phyloP scores from a whole-genome alignment of 768 basidiomycete genomes.

The Clathrus columnatus region DNA sequence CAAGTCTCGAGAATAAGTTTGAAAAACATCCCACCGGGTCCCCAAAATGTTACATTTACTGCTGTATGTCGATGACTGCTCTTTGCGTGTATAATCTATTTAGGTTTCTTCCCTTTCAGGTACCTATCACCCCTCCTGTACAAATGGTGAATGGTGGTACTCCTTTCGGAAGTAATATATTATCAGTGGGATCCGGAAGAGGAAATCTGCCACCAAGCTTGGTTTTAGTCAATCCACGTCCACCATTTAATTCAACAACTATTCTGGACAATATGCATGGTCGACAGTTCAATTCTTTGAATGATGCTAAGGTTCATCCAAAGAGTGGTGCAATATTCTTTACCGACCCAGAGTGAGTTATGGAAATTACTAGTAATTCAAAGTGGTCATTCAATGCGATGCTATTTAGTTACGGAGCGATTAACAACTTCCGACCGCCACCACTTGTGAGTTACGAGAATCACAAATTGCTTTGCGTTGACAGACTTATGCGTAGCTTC shows the following conservation, averaged over 20 bases:
- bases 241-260: slow-evolving; percentile 59
- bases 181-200: slow-evolving; percentile 60
- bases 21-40: slow-evolving; percentile 38
- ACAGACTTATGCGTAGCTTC: slow-evolving; percentile 29
- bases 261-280: slow-evolving; percentile 74
- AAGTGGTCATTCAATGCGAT: not conserved
- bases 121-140: slow-evolving; percentile 46
- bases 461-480: not conserved
- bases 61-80: slow-evolving; percentile 20
- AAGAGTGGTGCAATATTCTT: slow-evolving; percentile 60
- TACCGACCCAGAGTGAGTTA: slow-evolving; percentile 56
- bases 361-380: not conserved
- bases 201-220: slow-evolving; percentile 54
- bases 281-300: slow-evolving; percentile 73
- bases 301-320: slow-evolving; percentile 70
- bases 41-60: slow-evolving; percentile 38
- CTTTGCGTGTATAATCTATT: slow-evolving; percentile 8
- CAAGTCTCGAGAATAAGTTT: slow-evolving; percentile 55
- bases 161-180: slow-evolving; percentile 46
- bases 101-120: slow-evolving; percentile 27
- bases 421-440: slow-evolving; percentile 55
- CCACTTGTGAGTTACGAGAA: slow-evolving; percentile 27
- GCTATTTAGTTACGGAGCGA: slow-evolving; percentile 46
- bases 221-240: slow-evolving; percentile 51
- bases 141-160: slow-evolving; percentile 70